Evolutionary conservation across 108 stramenopile genomes (phyloP).

Genomic region (Asterionellopsis glacialis): DNA sequence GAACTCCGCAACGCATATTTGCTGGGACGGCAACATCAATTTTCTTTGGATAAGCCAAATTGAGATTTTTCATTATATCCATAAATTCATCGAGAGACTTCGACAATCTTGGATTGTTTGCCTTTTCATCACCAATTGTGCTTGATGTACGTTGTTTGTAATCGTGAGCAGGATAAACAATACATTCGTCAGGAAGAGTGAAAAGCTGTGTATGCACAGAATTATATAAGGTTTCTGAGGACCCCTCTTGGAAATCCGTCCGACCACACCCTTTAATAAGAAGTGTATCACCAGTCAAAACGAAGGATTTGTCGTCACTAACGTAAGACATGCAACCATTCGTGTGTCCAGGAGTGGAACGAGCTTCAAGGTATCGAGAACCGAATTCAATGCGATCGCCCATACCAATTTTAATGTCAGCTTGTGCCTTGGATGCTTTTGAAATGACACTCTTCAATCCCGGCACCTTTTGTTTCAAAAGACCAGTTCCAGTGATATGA

Average conservation of each 20-base stretch:
- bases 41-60: slow-evolving; percentile 72
- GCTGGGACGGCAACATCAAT: slow-evolving; percentile 82
- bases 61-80: slow-evolving; percentile 80
- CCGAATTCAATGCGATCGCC: slow-evolving; percentile 79
- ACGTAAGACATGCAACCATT: slow-evolving; percentile 77
- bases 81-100: slow-evolving; percentile 83
- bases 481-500: slow-evolving; percentile 82
- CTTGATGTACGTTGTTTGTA: slow-evolving; percentile 62
- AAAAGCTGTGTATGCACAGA: slow-evolving; percentile 72
- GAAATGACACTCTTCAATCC: slow-evolving; percentile 76
- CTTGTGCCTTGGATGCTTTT: slow-evolving; percentile 52
- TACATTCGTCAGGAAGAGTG: slow-evolving; percentile 59
- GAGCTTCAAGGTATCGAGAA: slow-evolving; percentile 41
- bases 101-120: slow-evolving; percentile 57
- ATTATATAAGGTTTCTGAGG: slow-evolving; percentile 55
- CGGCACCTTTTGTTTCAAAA: slow-evolving; percentile 56
- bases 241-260: slow-evolving; percentile 86
- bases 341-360: slow-evolving; percentile 90
- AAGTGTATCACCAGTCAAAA: slow-evolving; percentile 88
- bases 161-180: slow-evolving; percentile 89
- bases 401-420: slow-evolving; percentile 54
- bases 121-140: slow-evolving; percentile 73
- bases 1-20: slow-evolving; percentile 83
- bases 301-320: slow-evolving; percentile 71
- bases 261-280: slow-evolving; percentile 80